Percentiles rank a stretch among this genome's conserved stretches.
These are phyloP conservation scores for Hamigera avellanea DNA, from an alignment of 495 filamentous ascomycete genomes.

Conservation along the genomic window DNA sequence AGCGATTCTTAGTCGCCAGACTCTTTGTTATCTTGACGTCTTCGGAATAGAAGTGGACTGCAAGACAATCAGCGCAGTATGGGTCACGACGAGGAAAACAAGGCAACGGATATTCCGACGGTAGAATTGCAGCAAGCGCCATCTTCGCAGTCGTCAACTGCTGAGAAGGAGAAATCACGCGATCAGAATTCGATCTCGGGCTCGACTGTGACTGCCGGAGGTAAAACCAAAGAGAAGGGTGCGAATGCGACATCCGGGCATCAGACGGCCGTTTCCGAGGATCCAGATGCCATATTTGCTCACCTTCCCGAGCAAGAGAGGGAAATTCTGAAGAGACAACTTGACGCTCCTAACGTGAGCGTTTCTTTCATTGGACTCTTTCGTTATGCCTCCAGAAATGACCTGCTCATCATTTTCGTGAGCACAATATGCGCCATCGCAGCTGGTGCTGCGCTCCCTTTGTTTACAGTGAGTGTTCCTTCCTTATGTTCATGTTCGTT, in stretches of 20 bases:
- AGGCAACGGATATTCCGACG: constrained; percentile 4
- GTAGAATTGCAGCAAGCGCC: constrained; percentile 1
- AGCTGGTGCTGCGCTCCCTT: constrained; percentile 68
- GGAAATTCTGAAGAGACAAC: constrained; percentile 56
- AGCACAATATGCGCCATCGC: constrained; percentile 58
- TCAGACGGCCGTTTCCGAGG: constrained; percentile 8
- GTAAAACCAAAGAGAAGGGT: constrained; percentile 11
- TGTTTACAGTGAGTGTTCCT: constrained; percentile 60
- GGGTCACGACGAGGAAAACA: no score
- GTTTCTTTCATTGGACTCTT: constrained; percentile 58
- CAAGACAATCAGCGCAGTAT: no score
- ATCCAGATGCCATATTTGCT: constrained; percentile 24
- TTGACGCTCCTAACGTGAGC: constrained; percentile 54
- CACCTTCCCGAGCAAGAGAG: constrained; percentile 43
- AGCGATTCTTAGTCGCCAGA: no score
- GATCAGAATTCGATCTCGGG: constrained; percentile 13
- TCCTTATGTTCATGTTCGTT: not conserved
- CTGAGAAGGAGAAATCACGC: constrained; percentile 6
- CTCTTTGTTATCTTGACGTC: no score
- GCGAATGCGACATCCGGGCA: constrained; percentile 4
- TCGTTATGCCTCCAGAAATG: constrained; percentile 66
- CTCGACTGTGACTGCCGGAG: constrained; percentile 8
- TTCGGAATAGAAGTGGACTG: no score
- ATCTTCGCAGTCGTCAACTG: constrained; percentile 1
- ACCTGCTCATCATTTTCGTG: constrained; percentile 60